A percentile compares a stretch with the other conserved stretches of the same genome.
Evolutionary conservation across 1,139 yeast species (phyloP).

Genomic region (Candida sp.): DNA sequence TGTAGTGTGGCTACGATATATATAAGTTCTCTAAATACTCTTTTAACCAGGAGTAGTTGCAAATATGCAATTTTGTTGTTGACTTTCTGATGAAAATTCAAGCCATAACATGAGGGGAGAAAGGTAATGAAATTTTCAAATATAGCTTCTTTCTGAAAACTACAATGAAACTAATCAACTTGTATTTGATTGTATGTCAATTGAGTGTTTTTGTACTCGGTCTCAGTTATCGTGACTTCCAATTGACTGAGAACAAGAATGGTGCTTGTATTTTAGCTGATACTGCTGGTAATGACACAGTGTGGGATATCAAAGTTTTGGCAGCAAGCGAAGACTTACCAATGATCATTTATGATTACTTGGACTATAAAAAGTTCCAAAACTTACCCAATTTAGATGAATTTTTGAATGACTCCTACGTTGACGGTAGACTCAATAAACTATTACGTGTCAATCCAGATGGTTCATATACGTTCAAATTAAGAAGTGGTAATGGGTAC

Average conservation of each 20-base stretch:
- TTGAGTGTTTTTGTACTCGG: constrained; percentile 3
- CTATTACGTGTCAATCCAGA: not conserved
- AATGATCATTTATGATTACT: constrained; percentile 8
- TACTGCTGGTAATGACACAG: constrained; percentile 5
- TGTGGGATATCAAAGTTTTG: constrained; percentile 4
- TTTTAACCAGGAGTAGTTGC: no score
- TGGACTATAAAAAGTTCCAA: constrained; percentile 7
- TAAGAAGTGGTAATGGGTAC: constrained; percentile 1
- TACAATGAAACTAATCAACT: not conserved
- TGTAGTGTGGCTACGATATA: no score
- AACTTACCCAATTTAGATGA: constrained; percentile 12
- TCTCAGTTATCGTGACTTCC: constrained; percentile 7
- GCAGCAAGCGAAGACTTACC: constrained; percentile 8
- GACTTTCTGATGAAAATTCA: not conserved
- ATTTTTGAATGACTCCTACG: constrained; percentile 11
- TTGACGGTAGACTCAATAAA: constrained; percentile 2
- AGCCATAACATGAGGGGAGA: not conserved
- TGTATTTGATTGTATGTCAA: not conserved
- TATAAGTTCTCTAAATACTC: no score
- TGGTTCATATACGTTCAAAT: constrained; percentile 5
- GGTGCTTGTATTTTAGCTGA: constrained; percentile 10
- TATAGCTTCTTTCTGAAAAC: not conserved
- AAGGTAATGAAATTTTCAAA: not conserved
- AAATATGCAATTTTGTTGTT: not conserved
- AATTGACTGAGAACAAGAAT: constrained; percentile 8